A percentile compares a stretch with the other conserved stretches of the same genome.
phyloP scores from a whole-genome alignment of 2,329 filamentous ascomycete genomes.

The Ceratocystis papillata region DNA sequence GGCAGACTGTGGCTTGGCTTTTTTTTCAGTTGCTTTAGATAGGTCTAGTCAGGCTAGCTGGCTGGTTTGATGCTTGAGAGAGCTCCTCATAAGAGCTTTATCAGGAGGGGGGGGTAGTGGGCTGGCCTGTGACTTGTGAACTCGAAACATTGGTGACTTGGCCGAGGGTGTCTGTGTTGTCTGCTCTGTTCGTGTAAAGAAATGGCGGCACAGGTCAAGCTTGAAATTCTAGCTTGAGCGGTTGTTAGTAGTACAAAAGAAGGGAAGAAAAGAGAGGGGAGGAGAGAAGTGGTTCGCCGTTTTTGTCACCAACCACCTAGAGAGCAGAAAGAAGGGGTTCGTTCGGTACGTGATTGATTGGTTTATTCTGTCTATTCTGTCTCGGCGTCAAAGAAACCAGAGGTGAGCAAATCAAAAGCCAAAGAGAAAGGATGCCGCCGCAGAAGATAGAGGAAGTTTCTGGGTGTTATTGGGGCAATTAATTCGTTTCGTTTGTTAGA shows the following conservation, averaged over 20 bases:
- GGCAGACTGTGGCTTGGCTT: neutral
- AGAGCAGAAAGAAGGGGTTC: no score
- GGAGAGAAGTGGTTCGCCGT: neutral
- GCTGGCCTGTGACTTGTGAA: neutral
- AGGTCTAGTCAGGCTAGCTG: no score
- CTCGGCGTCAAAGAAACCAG: no score
- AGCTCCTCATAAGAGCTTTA: no score
- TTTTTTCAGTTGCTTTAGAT: no score
- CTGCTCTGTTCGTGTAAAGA: neutral
- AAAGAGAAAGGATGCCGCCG: neutral
- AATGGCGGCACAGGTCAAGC: neutral
- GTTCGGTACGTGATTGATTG: no score
- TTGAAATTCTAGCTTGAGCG: no score
- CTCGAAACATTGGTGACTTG: slow-evolving; percentile 11
- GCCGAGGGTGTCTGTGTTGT: neutral
- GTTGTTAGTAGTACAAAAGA: neutral
- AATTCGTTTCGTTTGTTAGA: neutral
- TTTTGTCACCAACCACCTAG: no score
- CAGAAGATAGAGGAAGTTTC: neutral
- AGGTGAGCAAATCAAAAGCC: no score
- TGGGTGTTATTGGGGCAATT: neutral
- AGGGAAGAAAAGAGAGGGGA: neutral
- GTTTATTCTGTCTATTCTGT: no score
- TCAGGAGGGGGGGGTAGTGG: no score
- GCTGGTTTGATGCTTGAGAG: no score